A percentile compares a stretch with the other conserved stretches of the same genome.
Evolutionary conservation across 805 yeast genomes (phyloP).

Genomic region (Candida pini): DNA sequence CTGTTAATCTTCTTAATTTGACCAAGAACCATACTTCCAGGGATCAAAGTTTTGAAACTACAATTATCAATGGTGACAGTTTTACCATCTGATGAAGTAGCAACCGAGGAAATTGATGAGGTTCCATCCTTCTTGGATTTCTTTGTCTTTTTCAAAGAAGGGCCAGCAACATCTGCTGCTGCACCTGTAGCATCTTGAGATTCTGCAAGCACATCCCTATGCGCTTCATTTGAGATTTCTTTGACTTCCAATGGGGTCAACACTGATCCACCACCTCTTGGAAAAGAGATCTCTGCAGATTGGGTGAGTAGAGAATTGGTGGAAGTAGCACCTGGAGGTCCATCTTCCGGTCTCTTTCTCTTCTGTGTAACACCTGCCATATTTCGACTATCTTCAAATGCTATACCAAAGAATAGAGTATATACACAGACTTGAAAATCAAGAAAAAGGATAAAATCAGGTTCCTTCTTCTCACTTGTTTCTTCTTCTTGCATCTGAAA

Average conservation of each 20-base stretch:
- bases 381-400: no score
- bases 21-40: conserved; percentile 75
- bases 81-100: conserved; percentile 23
- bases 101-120: conserved; percentile 11
- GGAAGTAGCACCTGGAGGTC: conserved; percentile 1
- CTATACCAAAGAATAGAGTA: no score
- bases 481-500: no score
- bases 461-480: no score
- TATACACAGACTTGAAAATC: no score
- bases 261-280: conserved; percentile 92
- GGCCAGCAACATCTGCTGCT: not conserved
- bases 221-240: conserved; percentile 89
- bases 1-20: conserved; percentile 58
- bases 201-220: conserved; percentile 76
- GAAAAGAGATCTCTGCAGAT: conserved; percentile 59
- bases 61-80: conserved; percentile 55
- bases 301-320: conserved; percentile 24
- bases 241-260: conserved; percentile 87
- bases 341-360: conserved; percentile 43
- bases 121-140: conserved; percentile 25
- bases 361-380: conserved; percentile 28
- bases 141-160: conserved; percentile 24
- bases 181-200: conserved; percentile 6
- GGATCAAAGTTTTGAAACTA: conserved; percentile 53
- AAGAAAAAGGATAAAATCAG: no score